These are phyloP conservation scores for Mycena sp. DNA, from an alignment of 1,284 basidiomycete genomes.

Conservation along the genomic window DNA sequence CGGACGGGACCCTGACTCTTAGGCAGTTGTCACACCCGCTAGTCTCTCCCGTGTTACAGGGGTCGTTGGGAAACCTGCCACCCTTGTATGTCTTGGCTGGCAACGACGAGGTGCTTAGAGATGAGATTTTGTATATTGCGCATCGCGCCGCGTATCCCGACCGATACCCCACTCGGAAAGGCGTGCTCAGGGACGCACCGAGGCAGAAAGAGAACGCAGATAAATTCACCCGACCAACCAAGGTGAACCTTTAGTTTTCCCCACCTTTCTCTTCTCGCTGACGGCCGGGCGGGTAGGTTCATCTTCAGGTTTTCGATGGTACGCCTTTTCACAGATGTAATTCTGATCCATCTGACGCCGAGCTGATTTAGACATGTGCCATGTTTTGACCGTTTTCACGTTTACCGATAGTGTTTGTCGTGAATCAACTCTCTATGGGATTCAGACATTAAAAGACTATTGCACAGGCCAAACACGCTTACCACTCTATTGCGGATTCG, in stretches of 20 bases:
- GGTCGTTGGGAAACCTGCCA: slow-evolving; percentile 85
- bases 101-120: slow-evolving; percentile 82
- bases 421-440: not conserved
- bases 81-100: slow-evolving; percentile 85
- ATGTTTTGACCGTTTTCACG: slow-evolving; percentile 76
- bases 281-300: slow-evolving; percentile 56
- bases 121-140: slow-evolving; percentile 85
- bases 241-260: slow-evolving; percentile 50
- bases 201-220: slow-evolving; percentile 64
- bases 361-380: slow-evolving; percentile 61
- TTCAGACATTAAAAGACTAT: not conserved
- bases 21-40: slow-evolving; percentile 85
- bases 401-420: slow-evolving; percentile 67
- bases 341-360: not conserved
- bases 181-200: slow-evolving; percentile 56
- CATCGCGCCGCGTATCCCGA: slow-evolving; percentile 86
- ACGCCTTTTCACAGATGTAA: slow-evolving; percentile 12
- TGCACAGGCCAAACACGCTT: slow-evolving; percentile 63
- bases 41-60: slow-evolving; percentile 80
- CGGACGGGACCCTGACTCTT: slow-evolving; percentile 2
- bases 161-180: slow-evolving; percentile 70
- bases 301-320: slow-evolving; percentile 79
- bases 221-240: slow-evolving; percentile 72
- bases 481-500: slow-evolving; percentile 66
- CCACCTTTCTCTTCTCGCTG: not conserved